Conservation (phyloP, 2,329 filamentous ascomycete species). For the Penicillium nordicum region DNA sequence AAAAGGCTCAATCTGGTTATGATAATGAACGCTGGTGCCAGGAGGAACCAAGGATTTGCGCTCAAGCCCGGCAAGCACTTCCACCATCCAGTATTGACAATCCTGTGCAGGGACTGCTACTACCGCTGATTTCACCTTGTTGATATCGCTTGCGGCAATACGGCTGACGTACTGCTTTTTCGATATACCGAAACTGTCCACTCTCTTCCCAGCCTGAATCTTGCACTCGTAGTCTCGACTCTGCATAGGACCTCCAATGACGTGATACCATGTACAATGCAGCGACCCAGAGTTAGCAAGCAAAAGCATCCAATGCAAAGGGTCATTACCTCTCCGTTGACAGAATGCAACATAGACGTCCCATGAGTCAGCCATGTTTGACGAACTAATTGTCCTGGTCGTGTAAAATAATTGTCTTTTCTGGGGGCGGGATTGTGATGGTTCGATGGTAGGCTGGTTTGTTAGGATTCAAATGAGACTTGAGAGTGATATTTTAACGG, state of each 20-base stretch:
- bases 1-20: background rate
- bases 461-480: background rate
- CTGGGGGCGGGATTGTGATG: too few relatives aligned
- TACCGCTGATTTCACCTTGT: background rate
- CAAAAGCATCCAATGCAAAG: background rate
- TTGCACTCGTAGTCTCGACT: background rate
- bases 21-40: background rate
- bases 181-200: background rate
- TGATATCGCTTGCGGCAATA: background rate
- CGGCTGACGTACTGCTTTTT: background rate
- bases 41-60: background rate
- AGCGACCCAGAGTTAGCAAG: background rate
- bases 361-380: background rate
- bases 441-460: background rate
- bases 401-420: background rate
- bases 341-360: background rate
- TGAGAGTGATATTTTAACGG: background rate
- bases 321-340: background rate
- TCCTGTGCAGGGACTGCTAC: background rate
- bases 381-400: background rate
- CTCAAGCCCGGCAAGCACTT: background rate
- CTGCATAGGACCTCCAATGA: background rate
- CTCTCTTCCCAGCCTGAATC: background rate
- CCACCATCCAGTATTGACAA: background rate
- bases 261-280: background rate